Evolutionary conservation across 768 basidiomycete genomes (phyloP).

Genomic region (Termitomyces sp.): DNA sequence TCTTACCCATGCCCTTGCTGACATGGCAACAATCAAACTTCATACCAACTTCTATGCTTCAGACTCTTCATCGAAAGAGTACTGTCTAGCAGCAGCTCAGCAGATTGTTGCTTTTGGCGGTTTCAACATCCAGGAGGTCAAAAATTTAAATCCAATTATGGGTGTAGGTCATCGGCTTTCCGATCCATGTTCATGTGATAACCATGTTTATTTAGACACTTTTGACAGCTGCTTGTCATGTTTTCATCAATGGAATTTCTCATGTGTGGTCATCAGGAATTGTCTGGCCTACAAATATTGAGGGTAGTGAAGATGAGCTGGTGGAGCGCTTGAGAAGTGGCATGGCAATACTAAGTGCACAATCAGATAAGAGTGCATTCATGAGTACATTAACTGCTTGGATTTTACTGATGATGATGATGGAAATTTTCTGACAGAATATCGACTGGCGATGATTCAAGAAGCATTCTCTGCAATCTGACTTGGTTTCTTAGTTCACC

Average conservation of each 20-base stretch:
- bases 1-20: slow-evolving; percentile 44
- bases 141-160: slow-evolving; percentile 46
- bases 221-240: slow-evolving; percentile 43
- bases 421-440: slow-evolving; percentile 23
- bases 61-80: slow-evolving; percentile 38
- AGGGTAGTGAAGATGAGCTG: slow-evolving; percentile 36
- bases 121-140: slow-evolving; percentile 34
- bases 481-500: background rate
- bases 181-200: slow-evolving; percentile 1
- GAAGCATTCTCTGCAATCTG: slow-evolving; percentile 38
- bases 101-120: slow-evolving; percentile 39
- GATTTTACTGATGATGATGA: background rate
- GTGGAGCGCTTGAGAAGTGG: slow-evolving; percentile 37
- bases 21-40: slow-evolving; percentile 50
- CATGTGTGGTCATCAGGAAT: slow-evolving; percentile 30
- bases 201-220: slow-evolving; percentile 30
- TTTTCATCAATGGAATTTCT: slow-evolving; percentile 45
- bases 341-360: slow-evolving; percentile 37
- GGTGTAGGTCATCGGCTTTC: slow-evolving; percentile 37
- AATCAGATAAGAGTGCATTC: slow-evolving; percentile 39
- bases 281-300: slow-evolving; percentile 25
- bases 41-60: slow-evolving; percentile 41
- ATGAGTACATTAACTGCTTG: slow-evolving; percentile 36
- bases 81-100: slow-evolving; percentile 39
- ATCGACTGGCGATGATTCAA: slow-evolving; percentile 43